Conservation (phyloP, 352 stramenopile species). For the Phytopythium helicoides region DNA sequence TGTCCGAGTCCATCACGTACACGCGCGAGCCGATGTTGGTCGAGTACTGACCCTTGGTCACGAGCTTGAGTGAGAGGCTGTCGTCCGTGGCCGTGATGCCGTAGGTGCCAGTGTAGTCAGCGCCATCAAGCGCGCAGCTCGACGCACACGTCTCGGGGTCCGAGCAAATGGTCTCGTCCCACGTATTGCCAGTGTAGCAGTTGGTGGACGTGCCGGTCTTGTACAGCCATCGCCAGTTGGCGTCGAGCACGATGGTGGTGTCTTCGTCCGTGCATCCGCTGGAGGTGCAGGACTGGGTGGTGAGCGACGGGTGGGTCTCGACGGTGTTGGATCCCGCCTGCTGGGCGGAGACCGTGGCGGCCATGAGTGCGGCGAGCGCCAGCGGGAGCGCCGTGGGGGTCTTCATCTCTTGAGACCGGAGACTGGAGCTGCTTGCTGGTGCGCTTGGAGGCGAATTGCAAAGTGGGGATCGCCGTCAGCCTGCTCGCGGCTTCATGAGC, state of each 20-base stretch:
- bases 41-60: slow-evolving; percentile 51
- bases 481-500: too few relatives aligned
- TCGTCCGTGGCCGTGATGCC: slow-evolving; percentile 43
- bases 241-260: slow-evolving; percentile 66
- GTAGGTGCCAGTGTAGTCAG: slow-evolving; percentile 61
- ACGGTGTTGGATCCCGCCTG: slow-evolving; percentile 39
- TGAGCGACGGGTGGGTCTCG: slow-evolving; percentile 61
- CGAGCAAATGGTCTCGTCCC: slow-evolving; percentile 54
- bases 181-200: slow-evolving; percentile 63
- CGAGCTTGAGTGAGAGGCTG: slow-evolving; percentile 45
- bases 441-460: too few relatives aligned
- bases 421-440: too few relatives aligned
- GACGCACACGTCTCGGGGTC: slow-evolving; percentile 41
- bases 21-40: slow-evolving; percentile 64
- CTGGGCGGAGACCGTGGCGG: slow-evolving; percentile 17
- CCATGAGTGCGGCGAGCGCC: too few relatives aligned
- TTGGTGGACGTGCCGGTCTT: slow-evolving; percentile 60
- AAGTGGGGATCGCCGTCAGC: too few relatives aligned
- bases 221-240: slow-evolving; percentile 74
- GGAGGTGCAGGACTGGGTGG: slow-evolving; percentile 35
- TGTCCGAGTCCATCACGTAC: slow-evolving; percentile 42
- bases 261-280: slow-evolving; percentile 36
- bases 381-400: too few relatives aligned
- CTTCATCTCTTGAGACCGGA: too few relatives aligned
- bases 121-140: slow-evolving; percentile 65